Conservation (phyloP, 2,329 filamentous ascomycete genomes). For the Botrytis byssoidea region DNA sequence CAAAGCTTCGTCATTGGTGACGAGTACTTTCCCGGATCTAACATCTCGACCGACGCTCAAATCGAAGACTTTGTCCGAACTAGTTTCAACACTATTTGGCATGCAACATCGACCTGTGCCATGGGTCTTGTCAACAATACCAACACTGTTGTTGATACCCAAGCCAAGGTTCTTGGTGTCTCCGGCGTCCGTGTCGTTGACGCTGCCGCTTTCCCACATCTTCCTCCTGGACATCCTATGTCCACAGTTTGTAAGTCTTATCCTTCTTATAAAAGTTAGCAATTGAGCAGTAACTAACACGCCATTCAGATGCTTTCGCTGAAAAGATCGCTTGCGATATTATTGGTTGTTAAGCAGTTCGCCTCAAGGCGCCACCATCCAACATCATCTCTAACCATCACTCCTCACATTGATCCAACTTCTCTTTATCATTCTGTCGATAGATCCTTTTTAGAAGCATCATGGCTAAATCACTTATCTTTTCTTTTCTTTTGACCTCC, state of each 20-base stretch:
- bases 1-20: slow-evolving; percentile 23
- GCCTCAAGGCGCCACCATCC: background rate
- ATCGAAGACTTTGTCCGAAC: slow-evolving; percentile 29
- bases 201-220: slow-evolving; percentile 28
- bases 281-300: background rate
- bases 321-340: slow-evolving; percentile 43
- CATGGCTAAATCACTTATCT: background rate
- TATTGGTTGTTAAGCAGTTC: slow-evolving; percentile 1
- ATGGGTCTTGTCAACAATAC: slow-evolving; percentile 51
- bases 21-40: slow-evolving; percentile 28
- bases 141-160: slow-evolving; percentile 35
- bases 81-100: slow-evolving; percentile 44
- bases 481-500: background rate
- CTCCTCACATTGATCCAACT: background rate
- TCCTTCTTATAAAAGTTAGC: background rate
- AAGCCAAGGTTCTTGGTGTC: slow-evolving; percentile 32
- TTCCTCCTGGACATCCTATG: slow-evolving; percentile 45
- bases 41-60: slow-evolving; percentile 28
- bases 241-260: slow-evolving; percentile 41
- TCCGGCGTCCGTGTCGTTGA: slow-evolving; percentile 32
- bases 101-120: slow-evolving; percentile 54
- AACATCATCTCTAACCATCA: background rate
- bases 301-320: slow-evolving; percentile 41
- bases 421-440: background rate
- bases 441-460: background rate